Evolutionary conservation across 192 early-diverging fungal species (phyloP).

Genomic region (Thoreauomyces humboldtii): DNA sequence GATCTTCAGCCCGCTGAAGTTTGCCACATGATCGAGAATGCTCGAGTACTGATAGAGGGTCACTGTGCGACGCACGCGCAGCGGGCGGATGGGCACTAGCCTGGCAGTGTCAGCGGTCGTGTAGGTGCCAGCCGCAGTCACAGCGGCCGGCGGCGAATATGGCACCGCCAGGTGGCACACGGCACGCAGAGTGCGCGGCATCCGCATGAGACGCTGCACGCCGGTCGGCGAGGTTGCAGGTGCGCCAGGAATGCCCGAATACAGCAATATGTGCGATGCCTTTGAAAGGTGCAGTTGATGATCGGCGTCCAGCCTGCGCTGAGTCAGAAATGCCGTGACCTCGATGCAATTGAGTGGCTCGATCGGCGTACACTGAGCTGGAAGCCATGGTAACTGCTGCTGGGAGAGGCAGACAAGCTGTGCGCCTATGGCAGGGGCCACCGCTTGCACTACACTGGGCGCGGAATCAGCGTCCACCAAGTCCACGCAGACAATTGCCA

Average conservation of each 20-base stretch:
- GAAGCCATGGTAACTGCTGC: background rate
- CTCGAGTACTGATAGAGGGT: too few relatives aligned
- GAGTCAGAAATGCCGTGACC: background rate
- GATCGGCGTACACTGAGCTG: too few relatives aligned
- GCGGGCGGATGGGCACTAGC: background rate
- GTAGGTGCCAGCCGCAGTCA: background rate
- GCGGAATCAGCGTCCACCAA: background rate
- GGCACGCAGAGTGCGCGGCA: background rate
- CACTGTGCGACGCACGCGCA: background rate
- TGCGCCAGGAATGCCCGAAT: background rate
- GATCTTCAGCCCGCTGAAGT: too few relatives aligned
- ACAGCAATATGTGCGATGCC: background rate
- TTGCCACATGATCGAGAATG: too few relatives aligned
- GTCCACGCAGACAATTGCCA: background rate
- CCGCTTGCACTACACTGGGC: too few relatives aligned
- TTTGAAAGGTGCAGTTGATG: background rate
- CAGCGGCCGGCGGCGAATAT: background rate
- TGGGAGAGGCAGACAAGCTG: background rate
- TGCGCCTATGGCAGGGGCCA: background rate
- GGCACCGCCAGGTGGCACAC: background rate
- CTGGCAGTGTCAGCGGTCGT: background rate
- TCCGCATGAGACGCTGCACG: background rate
- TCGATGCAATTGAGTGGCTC: background rate
- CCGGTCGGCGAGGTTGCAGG: background rate
- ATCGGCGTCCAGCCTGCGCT: background rate